Evolutionary conservation across 106 monocot species (phyloP).

Genomic region (Chionographis japonica): DNA sequence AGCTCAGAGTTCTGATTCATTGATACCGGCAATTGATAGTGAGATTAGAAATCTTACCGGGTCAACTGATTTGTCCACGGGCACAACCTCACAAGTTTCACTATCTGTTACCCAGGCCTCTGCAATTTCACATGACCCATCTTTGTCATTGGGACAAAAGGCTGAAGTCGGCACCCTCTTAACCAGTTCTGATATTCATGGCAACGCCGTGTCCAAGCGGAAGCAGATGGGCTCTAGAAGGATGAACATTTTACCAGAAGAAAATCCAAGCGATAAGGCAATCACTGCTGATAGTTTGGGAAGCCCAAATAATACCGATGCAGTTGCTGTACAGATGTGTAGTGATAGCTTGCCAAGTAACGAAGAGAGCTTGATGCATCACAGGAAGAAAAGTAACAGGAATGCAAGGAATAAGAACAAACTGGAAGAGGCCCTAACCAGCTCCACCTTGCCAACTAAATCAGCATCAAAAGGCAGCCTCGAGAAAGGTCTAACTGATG

Average conservation of each 20-base stretch:
- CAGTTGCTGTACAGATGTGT: neutral
- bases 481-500: constrained; percentile 16
- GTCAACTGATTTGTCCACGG: neutral
- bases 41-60: constrained; percentile 2
- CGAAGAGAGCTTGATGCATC: constrained; percentile 26
- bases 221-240: constrained; percentile 48
- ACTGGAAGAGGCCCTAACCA: constrained; percentile 20
- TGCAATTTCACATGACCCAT: neutral
- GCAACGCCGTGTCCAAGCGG: constrained; percentile 27
- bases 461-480: constrained; percentile 5
- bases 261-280: constrained; percentile 19
- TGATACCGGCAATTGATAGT: constrained; percentile 9
- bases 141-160: constrained; percentile 2
- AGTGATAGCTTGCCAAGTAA: constrained; percentile 5
- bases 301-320: constrained; percentile 11
- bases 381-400: constrained; percentile 45
- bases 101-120: constrained; percentile 1
- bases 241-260: constrained; percentile 18
- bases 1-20: constrained; percentile 1
- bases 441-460: constrained; percentile 15
- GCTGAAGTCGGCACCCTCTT: neutral
- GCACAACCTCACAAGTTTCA: neutral
- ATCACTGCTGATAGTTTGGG: constrained; percentile 2
- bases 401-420: constrained; percentile 39
- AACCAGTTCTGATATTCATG: constrained; percentile 17